phyloP scores from a whole-genome alignment of 768 basidiomycete genomes.

The Tricholomella constricta region DNA sequence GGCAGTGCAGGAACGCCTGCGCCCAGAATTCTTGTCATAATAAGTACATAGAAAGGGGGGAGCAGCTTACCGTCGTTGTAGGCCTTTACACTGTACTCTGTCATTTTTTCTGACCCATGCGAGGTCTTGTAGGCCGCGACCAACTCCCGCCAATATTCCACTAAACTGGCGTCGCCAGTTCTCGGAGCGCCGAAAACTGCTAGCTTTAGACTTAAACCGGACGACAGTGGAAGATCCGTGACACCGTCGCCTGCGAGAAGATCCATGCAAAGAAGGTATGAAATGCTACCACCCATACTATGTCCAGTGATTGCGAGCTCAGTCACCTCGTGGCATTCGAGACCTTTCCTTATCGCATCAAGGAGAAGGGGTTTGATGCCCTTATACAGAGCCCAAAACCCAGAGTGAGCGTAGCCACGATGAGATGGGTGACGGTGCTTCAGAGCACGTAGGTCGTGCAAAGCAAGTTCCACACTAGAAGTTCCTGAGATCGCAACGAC shows the following conservation, averaged over 20 bases:
- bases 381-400: constrained; percentile 55
- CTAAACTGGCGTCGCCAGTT: constrained; percentile 46
- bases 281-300: constrained; percentile 57
- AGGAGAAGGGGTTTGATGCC: constrained; percentile 39
- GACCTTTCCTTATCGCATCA: constrained; percentile 38
- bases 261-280: constrained; percentile 52
- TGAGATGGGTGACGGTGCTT: constrained; percentile 41
- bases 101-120: constrained; percentile 38
- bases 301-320: constrained; percentile 58
- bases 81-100: constrained; percentile 53
- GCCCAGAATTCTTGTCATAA: constrained; percentile 5
- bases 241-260: constrained; percentile 35
- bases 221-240: constrained; percentile 15
- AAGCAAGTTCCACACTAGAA: constrained; percentile 39
- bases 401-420: constrained; percentile 47
- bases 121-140: constrained; percentile 33
- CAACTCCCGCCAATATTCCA: constrained; percentile 41
- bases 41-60: background rate
- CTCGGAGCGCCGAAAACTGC: constrained; percentile 55
- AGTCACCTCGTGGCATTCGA: constrained; percentile 33
- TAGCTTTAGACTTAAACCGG: constrained; percentile 39
- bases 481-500: constrained; percentile 58
- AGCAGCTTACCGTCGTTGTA: constrained; percentile 54
- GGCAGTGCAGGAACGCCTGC: constrained; percentile 61
- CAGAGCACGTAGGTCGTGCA: constrained; percentile 47